phyloP scores from a whole-genome alignment of 768 basidiomycete genomes.

The Phaeolepiota aurea region DNA sequence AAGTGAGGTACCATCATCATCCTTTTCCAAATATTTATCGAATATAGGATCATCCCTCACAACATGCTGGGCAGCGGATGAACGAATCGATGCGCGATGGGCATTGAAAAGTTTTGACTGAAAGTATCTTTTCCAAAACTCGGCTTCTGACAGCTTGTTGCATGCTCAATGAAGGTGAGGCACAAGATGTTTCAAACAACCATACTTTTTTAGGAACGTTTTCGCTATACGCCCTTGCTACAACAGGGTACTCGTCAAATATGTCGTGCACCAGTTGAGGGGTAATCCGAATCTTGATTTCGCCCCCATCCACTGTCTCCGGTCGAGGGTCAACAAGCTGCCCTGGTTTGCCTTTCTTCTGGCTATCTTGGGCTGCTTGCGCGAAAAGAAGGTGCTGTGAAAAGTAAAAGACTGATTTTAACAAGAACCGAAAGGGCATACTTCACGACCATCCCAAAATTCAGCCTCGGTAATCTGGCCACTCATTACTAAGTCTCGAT shows the following conservation, averaged over 20 bases:
- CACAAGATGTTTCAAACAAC: conserved; percentile 7
- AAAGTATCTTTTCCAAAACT: conserved; percentile 97
- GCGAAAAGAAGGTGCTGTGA: conserved; percentile 67
- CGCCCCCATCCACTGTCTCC: conserved; percentile 74
- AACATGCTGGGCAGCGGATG: conserved; percentile 73
- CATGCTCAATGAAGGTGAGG: conserved; percentile 2
- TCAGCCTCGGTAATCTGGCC: conserved; percentile 86
- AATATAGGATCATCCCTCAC: conserved; percentile 91
- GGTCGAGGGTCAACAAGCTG: conserved; percentile 86
- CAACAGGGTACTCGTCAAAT: conserved; percentile 96
- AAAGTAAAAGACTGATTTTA: conserved; percentile 8
- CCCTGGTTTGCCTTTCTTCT: conserved; percentile 75
- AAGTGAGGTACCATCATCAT: conserved; percentile 70
- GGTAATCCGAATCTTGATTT: conserved; percentile 85
- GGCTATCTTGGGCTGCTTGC: conserved; percentile 64
- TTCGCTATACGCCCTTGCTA: conserved; percentile 85
- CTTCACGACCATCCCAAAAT: conserved; percentile 97
- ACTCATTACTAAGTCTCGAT: conserved; percentile 81
- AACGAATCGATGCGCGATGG: conserved; percentile 88
- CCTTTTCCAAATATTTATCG: conserved; percentile 92
- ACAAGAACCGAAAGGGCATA: conserved; percentile 21
- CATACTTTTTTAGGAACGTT: conserved; percentile 83
- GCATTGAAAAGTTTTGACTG: conserved; percentile 93
- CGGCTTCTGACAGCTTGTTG: conserved; percentile 72
- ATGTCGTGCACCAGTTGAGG: conserved; percentile 91